Evolutionary conservation across 306 rosid genomes (phyloP).

Genomic region (Citrullus amarus): DNA sequence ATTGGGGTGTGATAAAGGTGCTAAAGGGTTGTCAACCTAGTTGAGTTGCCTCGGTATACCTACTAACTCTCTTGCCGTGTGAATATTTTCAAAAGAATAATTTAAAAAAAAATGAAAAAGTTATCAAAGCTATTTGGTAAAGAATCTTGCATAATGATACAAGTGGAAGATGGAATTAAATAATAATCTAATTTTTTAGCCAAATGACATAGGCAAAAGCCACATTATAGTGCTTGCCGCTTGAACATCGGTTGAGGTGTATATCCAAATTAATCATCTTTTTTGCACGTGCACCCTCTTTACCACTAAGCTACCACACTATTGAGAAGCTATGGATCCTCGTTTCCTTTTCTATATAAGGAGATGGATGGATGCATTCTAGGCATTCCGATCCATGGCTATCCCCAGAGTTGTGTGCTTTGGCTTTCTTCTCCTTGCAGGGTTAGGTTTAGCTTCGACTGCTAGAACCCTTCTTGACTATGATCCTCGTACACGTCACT

Average conservation of each 20-base stretch:
- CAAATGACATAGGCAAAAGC: not conserved
- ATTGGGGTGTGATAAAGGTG: too few relatives aligned
- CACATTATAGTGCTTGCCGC: not conserved
- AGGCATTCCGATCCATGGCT: conserved; percentile 35
- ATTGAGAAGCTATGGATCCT: conserved; percentile 10
- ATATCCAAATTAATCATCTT: not conserved
- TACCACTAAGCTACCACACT: not conserved
- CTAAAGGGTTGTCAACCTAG: too few relatives aligned
- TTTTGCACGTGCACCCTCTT: not conserved
- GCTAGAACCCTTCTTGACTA: conserved; percentile 39
- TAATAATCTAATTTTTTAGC: not conserved
- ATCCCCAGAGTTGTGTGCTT: conserved; percentile 14
- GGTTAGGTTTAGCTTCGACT: conserved; percentile 42
- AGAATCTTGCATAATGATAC: not conserved
- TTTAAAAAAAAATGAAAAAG: too few relatives aligned
- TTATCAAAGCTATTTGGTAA: too few relatives aligned
- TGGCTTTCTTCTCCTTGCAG: conserved; percentile 30
- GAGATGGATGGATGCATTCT: conserved; percentile 12
- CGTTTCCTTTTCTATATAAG: conserved; percentile 33
- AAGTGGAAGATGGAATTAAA: not conserved
- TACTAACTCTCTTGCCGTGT: too few relatives aligned
- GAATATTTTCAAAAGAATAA: too few relatives aligned
- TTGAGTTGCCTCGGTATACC: too few relatives aligned
- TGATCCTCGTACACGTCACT: conserved; percentile 16
- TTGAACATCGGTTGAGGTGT: not conserved